These are phyloP conservation scores for Hypsizygus marmoreus DNA, from an alignment of 768 basidiomycete species.

Conservation along the genomic window DNA sequence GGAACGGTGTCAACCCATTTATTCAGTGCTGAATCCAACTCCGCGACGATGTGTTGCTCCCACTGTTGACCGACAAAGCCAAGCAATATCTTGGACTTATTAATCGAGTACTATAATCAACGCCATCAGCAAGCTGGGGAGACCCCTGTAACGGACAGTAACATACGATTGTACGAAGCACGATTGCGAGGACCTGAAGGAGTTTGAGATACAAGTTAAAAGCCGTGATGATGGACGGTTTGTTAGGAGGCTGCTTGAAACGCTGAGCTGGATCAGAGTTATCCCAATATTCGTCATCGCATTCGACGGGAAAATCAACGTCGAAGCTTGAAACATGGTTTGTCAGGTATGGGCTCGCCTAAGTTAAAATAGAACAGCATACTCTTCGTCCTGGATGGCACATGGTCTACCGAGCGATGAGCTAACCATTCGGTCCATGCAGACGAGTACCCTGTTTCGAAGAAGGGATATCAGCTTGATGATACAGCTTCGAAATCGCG, in stretches of 20 bases:
- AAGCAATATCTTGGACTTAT: conserved; percentile 63
- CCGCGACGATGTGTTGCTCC: conserved; percentile 68
- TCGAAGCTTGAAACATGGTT: conserved; percentile 55
- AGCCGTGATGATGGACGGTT: conserved; percentile 53
- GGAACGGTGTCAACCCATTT: conserved; percentile 69
- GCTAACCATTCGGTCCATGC: conserved; percentile 50
- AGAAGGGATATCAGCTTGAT: neutral
- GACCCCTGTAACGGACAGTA: neutral
- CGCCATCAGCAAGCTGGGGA: neutral
- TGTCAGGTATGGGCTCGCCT: conserved; percentile 1
- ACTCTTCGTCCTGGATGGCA: conserved; percentile 80
- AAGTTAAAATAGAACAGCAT: conserved; percentile 24
- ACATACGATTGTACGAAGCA: conserved; percentile 62
- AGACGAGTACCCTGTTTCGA: conserved; percentile 47
- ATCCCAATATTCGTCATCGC: conserved; percentile 77
- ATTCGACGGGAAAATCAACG: conserved; percentile 61
- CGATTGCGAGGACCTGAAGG: conserved; percentile 61
- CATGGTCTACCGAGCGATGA: conserved; percentile 69
- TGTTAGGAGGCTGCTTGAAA: conserved; percentile 68
- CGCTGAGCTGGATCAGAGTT: conserved; percentile 52
- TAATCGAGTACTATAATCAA: conserved; percentile 68
- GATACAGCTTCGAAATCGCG: conserved; percentile 18
- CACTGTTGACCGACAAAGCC: conserved; percentile 61
- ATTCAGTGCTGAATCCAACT: conserved; percentile 69
- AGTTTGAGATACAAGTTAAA: conserved; percentile 60